Base-by-base conservation (phyloP, 495 filamentous ascomycete species). In the Penicillium diatomitis region DNA sequence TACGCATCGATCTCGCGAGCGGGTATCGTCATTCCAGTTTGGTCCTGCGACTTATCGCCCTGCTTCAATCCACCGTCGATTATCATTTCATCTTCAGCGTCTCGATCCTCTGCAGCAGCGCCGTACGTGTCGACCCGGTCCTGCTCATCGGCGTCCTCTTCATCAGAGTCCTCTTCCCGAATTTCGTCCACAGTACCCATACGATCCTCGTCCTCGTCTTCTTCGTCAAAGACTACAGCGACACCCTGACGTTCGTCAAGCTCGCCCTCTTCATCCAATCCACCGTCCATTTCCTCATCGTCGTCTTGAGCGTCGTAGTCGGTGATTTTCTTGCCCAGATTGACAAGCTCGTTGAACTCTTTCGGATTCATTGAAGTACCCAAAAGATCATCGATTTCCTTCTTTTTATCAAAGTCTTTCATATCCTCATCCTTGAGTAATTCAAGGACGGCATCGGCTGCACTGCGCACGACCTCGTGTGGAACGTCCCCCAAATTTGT, bases 321-420 rank as follows among this genome's bases (percentile, higher is more conserved):
- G 31, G 94, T 97, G 55, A 99, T 95, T 68, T 99, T 99, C 74
- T 97, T 99, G 32, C 91, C 88, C 5, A 99, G 75, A 63, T 95
- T 99, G 43, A 97, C 84, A 41, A 97, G 71, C 68, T 97, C 92
- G 58, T 96, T 97, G 68, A 96, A 99, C 60, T 95, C 84, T 63
- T 97, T 96, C 0, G 87, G 81, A 32, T 77, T 82, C 75, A 95
- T 83, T 1, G 81, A 83, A 6, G 75, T 78, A 29, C 91, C 94
- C 37, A 99, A 62, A 47, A 97, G 76, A 52, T 97, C 92, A 54
- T 97, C 92, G 35, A 99, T 82, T 58, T 95, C 90, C 70, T 91
- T 95, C 70, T 96, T 97, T 72, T 95, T 97, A 63, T 97, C 94
- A 47, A 94, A 89, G 62, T 99, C 92, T 67, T 96, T 99, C 72